Conservation (phyloP, 2,329 filamentous ascomycete species). For the Calcarisporium arbuscula region DNA sequence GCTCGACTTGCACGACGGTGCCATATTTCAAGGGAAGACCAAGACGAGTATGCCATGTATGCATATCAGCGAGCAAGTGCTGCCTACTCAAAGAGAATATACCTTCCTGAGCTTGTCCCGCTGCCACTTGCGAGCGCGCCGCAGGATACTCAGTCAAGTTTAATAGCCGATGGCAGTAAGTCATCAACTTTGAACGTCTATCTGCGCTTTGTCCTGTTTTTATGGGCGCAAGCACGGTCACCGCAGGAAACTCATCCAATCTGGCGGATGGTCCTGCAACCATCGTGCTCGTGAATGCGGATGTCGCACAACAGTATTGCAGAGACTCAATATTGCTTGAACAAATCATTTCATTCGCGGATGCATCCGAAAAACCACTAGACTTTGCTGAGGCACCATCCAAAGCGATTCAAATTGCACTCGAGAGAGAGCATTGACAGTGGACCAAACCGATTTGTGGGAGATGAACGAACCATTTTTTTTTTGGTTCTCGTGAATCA, state of each 20-base stretch:
- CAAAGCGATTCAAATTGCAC: neutral
- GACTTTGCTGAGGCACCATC: neutral
- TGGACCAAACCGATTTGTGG: neutral
- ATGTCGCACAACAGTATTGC: neutral
- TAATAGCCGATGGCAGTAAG: no score
- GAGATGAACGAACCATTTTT: neutral
- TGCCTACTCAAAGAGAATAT: neutral
- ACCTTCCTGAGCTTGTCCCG: neutral
- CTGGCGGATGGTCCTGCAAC: neutral
- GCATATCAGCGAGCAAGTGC: neutral
- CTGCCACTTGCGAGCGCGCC: no score
- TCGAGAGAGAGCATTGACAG: neutral
- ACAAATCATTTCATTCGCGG: neutral
- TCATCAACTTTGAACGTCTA: neutral
- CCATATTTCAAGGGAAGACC: neutral
- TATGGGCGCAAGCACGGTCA: neutral
- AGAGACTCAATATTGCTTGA: neutral
- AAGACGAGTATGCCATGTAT: neutral
- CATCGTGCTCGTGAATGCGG: neutral
- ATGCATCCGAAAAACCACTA: neutral
- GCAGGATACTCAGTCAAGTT: no score
- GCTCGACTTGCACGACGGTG: neutral
- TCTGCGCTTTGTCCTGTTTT: neutral
- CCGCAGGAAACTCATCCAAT: neutral
- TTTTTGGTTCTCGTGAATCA: neutral